These are phyloP conservation scores for Coemansia sp. DNA, from an alignment of 192 early-diverging fungal species.

Conservation along the genomic window DNA sequence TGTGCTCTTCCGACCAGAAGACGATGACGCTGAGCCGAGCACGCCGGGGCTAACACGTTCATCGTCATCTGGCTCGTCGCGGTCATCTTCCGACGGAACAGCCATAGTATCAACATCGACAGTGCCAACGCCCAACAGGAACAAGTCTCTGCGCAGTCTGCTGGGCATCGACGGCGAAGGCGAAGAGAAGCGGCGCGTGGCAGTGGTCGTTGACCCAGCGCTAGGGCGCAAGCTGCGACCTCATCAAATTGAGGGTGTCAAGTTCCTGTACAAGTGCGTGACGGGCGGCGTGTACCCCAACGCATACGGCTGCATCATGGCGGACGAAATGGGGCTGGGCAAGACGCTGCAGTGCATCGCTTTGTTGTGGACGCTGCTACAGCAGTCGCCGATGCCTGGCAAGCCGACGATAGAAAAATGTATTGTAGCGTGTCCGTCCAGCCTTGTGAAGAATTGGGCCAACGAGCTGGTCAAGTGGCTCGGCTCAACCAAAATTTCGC, in stretches of 20 bases:
- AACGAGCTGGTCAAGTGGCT: constrained; percentile 98
- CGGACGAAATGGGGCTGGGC: constrained; percentile 95
- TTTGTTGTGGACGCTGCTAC: constrained; percentile 94
- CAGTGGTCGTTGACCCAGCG: constrained; percentile 85
- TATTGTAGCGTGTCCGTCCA: constrained; percentile 95
- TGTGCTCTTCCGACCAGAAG: constrained; percentile 77
- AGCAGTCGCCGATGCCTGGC: constrained; percentile 82
- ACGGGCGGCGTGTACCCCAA: constrained; percentile 72
- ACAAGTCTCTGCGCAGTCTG: constrained; percentile 54
- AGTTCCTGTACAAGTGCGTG: constrained; percentile 92
- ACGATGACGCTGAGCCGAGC: constrained; percentile 47
- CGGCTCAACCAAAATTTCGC: constrained; percentile 74
- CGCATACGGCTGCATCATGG: constrained; percentile 97
- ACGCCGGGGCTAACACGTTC: constrained; percentile 27
- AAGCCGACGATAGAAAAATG: constrained; percentile 95
- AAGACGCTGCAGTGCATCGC: constrained; percentile 91
- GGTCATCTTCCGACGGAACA: neutral
- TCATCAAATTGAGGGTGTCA: constrained; percentile 95
- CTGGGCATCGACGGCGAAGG: constrained; percentile 36
- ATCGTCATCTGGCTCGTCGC: constrained; percentile 5
- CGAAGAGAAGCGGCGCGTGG: constrained; percentile 38
- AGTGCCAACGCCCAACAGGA: constrained; percentile 15
- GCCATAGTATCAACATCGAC: constrained; percentile 1
- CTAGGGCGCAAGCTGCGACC: constrained; percentile 83
- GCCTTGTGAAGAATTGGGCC: constrained; percentile 96